phyloP scores from a whole-genome alignment of 495 filamentous ascomycete species.

The Aspergillus coremiiformis region DNA sequence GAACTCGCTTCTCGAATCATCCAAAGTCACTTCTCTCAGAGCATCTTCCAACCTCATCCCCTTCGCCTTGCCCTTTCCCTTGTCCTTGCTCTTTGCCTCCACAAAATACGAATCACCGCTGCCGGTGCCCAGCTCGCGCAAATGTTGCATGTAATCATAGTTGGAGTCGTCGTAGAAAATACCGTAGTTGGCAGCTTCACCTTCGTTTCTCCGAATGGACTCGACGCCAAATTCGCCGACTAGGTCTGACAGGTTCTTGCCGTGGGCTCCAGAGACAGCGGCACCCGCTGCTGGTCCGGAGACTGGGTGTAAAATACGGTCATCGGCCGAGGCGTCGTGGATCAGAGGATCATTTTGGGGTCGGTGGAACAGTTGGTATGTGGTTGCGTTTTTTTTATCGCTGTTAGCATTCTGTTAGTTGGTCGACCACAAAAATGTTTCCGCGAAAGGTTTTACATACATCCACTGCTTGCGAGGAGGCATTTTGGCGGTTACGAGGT shows the following conservation, averaged over 20 bases:
- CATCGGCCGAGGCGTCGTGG: constrained; percentile 72
- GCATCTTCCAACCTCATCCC: constrained; percentile 76
- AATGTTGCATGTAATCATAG: constrained; percentile 99
- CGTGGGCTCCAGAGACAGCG: constrained; percentile 20
- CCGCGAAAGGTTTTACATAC: constrained; percentile 44
- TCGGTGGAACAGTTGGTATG: constrained; percentile 89
- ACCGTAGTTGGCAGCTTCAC: constrained; percentile 89
- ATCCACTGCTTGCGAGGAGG: constrained; percentile 77
- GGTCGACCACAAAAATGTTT: not conserved
- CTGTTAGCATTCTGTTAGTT: constrained; percentile 37
- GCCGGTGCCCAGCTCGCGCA: constrained; percentile 72
- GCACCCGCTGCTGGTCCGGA: constrained; percentile 28
- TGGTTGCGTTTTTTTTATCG: constrained; percentile 88
- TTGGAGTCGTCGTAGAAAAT: constrained; percentile 82
- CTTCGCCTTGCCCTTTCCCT: constrained; percentile 62
- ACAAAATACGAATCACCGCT: constrained; percentile 62
- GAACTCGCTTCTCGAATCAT: constrained; percentile 47
- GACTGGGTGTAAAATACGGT: constrained; percentile 65
- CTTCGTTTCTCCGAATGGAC: constrained; percentile 76
- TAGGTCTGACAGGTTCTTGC: constrained; percentile 60
- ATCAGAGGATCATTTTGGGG: constrained; percentile 95
- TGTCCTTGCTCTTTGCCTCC: constrained; percentile 59
- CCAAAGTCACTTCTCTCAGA: constrained; percentile 55
- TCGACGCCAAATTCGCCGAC: constrained; percentile 66
- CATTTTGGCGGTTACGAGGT: constrained; percentile 45